Evolutionary conservation across 1,284 basidiomycete genomes (phyloP).

Genomic region (Tetrapyrgos nigripes): DNA sequence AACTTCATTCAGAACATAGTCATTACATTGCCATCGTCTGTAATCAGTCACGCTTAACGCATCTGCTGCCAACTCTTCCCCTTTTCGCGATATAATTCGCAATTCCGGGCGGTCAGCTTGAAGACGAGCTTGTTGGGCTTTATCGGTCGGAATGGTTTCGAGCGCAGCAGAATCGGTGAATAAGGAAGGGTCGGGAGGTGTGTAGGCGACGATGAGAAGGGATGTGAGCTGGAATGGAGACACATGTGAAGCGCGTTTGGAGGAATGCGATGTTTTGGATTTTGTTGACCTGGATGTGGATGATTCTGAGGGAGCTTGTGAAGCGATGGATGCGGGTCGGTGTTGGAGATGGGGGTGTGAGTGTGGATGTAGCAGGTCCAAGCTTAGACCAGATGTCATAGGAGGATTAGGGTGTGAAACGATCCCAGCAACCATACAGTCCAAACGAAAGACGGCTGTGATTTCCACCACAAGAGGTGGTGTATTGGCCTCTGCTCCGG

Average conservation of each 20-base stretch:
- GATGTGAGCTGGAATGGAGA: conserved; percentile 59
- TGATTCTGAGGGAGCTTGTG: conserved; percentile 22
- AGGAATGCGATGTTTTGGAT: conserved; percentile 19
- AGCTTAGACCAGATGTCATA: conserved; percentile 7
- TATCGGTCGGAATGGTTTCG: conserved; percentile 72
- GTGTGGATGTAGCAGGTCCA: neutral
- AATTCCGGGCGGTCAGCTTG: conserved; percentile 91
- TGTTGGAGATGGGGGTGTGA: conserved; percentile 25
- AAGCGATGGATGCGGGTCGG: conserved; percentile 21
- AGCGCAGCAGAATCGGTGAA: conserved; percentile 41
- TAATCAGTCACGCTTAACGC: conserved; percentile 83
- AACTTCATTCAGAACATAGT: conserved; percentile 77
- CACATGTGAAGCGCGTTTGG: conserved; percentile 21
- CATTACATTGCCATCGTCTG: conserved; percentile 90
- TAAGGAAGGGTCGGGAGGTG: conserved; percentile 69
- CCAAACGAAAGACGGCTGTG: conserved; percentile 90
- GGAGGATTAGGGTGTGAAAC: conserved; percentile 71
- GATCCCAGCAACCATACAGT: conserved; percentile 95
- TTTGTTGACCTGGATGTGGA: conserved; percentile 3
- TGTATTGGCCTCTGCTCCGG: conserved; percentile 47
- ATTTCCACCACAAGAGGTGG: conserved; percentile 82
- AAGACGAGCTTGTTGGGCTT: conserved; percentile 76
- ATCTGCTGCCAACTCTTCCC: conserved; percentile 91
- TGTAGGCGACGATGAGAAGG: conserved; percentile 88
- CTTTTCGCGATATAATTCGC: conserved; percentile 86